A percentile compares a stretch with the other conserved stretches of the same genome.
Conservation (phyloP, 2,329 filamentous ascomycete species). For the Scolecobasidium constrictum region DNA sequence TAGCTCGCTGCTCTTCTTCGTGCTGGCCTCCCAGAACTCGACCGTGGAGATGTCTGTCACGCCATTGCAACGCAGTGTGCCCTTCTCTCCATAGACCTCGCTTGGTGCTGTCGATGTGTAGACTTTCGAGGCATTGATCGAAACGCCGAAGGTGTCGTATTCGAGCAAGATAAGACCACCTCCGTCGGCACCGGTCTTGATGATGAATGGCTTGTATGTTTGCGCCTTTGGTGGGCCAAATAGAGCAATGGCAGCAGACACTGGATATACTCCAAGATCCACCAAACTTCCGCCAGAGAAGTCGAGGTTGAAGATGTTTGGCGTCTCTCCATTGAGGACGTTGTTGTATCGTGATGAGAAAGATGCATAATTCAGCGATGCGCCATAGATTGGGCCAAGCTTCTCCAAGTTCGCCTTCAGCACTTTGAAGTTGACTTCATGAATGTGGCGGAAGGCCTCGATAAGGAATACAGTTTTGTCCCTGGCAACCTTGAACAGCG, state of each 20-base stretch:
- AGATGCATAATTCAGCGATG: slow-evolving; percentile 32
- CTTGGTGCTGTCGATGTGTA: slow-evolving; percentile 31
- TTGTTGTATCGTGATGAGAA: slow-evolving; percentile 36
- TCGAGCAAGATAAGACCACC: slow-evolving; percentile 32
- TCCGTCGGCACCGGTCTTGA: slow-evolving; percentile 35
- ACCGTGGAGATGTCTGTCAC: slow-evolving; percentile 35
- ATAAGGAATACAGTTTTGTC: slow-evolving; percentile 31
- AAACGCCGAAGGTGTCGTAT: slow-evolving; percentile 34
- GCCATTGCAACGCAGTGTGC: slow-evolving; percentile 31
- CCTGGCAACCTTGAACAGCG: slow-evolving; percentile 31
- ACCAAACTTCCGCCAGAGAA: slow-evolving; percentile 36
- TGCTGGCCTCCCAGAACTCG: slow-evolving; percentile 30
- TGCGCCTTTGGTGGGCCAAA: slow-evolving; percentile 32
- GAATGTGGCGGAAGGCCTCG: slow-evolving; percentile 39
- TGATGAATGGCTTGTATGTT: slow-evolving; percentile 32
- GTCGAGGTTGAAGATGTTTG: slow-evolving; percentile 38
- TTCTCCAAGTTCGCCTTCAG: slow-evolving; percentile 24
- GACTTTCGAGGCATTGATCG: slow-evolving; percentile 32
- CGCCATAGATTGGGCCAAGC: slow-evolving; percentile 34
- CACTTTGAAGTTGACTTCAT: slow-evolving; percentile 38
- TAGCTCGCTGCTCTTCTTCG: slow-evolving; percentile 30
- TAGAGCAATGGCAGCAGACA: slow-evolving; percentile 35
- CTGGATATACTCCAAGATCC: slow-evolving; percentile 39
- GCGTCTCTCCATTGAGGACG: slow-evolving; percentile 33
- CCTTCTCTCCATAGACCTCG: slow-evolving; percentile 38